Conservation (phyloP, 2,329 filamentous ascomycete genomes). For the Stenocarpella maydis region DNA sequence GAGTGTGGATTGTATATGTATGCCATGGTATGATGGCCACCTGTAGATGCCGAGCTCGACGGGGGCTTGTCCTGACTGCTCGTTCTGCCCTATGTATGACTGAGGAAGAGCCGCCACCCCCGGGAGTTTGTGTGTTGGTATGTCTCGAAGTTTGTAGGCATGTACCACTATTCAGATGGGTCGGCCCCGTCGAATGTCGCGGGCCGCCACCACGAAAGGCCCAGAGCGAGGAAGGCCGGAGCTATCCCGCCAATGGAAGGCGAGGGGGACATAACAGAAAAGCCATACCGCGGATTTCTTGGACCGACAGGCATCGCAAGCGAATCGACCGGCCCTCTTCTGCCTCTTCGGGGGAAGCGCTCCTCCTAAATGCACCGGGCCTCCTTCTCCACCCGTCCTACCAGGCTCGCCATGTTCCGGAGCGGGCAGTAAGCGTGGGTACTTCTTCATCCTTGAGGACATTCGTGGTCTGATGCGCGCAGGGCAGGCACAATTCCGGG, state of each 20-base stretch:
- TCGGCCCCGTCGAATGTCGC: neutral
- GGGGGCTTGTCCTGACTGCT: too few species aligned
- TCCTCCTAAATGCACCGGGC: neutral
- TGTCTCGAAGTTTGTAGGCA: neutral
- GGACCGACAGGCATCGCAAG: slow-evolving; percentile 31
- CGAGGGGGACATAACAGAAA: neutral
- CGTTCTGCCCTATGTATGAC: too few species aligned
- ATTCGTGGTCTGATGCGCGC: neutral
- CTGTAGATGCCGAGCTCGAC: too few species aligned
- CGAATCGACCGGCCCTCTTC: slow-evolving; percentile 23
- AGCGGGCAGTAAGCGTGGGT: slow-evolving; percentile 26
- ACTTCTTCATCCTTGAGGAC: slow-evolving; percentile 12
- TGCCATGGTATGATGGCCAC: too few species aligned
- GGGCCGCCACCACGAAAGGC: neutral
- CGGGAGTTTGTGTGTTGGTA: neutral
- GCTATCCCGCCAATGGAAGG: neutral
- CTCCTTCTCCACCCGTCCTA: neutral
- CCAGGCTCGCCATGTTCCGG: neutral
- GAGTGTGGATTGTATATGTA: neutral
- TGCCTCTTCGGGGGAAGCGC: neutral
- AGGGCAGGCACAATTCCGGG: too few species aligned
- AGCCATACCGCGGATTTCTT: slow-evolving; percentile 30
- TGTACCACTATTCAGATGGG: neutral
- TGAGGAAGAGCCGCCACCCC: too few species aligned
- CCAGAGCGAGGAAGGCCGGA: neutral